A percentile compares a stretch with the other conserved stretches of the same genome.
phyloP scores from a whole-genome alignment of 768 basidiomycete species.

The Gloeophyllum trabeum region DNA sequence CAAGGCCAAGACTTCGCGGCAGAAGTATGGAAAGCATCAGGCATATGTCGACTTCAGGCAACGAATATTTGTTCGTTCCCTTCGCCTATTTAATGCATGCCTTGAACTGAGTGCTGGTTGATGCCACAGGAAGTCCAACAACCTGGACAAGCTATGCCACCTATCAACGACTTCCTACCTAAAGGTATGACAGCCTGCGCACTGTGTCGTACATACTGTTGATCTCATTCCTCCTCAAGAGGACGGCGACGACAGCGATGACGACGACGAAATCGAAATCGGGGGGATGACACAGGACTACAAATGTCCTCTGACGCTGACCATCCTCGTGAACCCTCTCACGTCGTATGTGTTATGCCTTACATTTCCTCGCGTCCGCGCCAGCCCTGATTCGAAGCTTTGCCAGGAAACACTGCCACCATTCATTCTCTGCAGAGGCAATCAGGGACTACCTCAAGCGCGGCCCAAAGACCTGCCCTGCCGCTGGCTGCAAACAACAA shows the following conservation, averaged over 20 bases:
- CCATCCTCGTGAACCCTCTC: constrained; percentile 55
- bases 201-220: not conserved
- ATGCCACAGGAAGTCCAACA: constrained; percentile 49
- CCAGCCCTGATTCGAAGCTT: constrained; percentile 3
- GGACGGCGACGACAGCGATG: constrained; percentile 69
- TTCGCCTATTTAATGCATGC: constrained; percentile 2
- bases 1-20: constrained; percentile 51
- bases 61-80: constrained; percentile 47
- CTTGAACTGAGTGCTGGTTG: not conserved
- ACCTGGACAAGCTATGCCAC: constrained; percentile 61
- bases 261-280: constrained; percentile 82
- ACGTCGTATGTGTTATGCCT: constrained; percentile 53
- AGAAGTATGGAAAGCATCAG: constrained; percentile 62
- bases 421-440: constrained; percentile 70
- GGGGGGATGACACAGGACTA: constrained; percentile 79
- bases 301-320: constrained; percentile 75
- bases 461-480: constrained; percentile 15
- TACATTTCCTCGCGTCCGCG: not conserved
- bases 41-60: constrained; percentile 54
- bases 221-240: constrained; percentile 30
- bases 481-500: constrained; percentile 1
- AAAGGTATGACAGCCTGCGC: constrained; percentile 36
- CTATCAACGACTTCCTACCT: constrained; percentile 60
- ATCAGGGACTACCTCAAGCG: constrained; percentile 49
- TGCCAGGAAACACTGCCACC: constrained; percentile 59